Base-by-base conservation (phyloP, 306 rosid species). In the Albizia julibrissin region DNA sequence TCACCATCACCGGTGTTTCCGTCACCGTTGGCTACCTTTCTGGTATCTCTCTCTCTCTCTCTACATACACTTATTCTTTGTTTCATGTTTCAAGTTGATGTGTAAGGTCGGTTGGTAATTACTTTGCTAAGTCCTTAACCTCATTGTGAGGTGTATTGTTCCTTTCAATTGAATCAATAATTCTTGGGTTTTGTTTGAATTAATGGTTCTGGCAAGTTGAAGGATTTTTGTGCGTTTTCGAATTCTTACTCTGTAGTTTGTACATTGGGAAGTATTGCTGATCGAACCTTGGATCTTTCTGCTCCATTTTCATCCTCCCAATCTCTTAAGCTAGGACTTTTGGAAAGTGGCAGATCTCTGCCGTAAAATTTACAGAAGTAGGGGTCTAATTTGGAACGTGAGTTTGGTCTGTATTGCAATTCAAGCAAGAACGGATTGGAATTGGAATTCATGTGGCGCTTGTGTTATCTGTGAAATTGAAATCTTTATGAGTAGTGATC, bases 1-100 rank as follows among this genome's bases (percentile, higher is more conserved):
- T 83, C 80, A 92, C 97, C 85, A 87, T 94, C 86, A 86, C 98
- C 81, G 98, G 98, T 79, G 86, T 92, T 74, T 92, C 98, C 83
- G 98, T 94, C 85, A 89, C 97, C 89, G 97, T 94, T 77, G 97
- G 98, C 71, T 94, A 94, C 74, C 98, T 94, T 80, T 92, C 98
- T 39, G 98, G 97, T 88, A 14, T 2, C 1, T 31, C 12, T 44
- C 26, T 34, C 26, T 34, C 13, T 14, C 39, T 74, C 21, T 3
- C 34, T 6, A 34, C 37, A 6, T 1, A 37, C 40, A 37, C 40
- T 5, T 10, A 11, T 43, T 43, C 3, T 73, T 19, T 15, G 16
- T 54, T 56, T 21, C 65, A 4, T 14, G 8, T 46, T 18, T 74
- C 5, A 74, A 19, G 4, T 42, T 42, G 37, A 26, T 26, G 12